Conservation (phyloP, 305 asterid species). For the Ajuga reptans region DNA sequence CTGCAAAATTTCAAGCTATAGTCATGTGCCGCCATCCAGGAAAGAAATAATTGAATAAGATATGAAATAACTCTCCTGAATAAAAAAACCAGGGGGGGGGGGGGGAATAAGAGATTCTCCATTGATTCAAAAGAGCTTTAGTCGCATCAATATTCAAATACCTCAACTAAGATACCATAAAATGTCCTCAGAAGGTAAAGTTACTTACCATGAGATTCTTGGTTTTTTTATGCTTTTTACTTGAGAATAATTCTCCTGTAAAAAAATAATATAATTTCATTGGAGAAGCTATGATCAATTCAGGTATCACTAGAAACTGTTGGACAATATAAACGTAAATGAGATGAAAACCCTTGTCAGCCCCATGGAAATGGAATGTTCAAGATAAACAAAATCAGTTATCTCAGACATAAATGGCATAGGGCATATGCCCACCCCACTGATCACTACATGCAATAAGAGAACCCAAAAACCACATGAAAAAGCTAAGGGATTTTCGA, state of each 20-base stretch:
- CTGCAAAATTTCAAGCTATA: constrained; percentile 36
- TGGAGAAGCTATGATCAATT: constrained; percentile 22
- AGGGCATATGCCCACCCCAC: not conserved
- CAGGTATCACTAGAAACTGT: constrained; percentile 9
- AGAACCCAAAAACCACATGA: not conserved
- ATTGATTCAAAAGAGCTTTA: constrained; percentile 6
- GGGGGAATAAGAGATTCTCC: not conserved
- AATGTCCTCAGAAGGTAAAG: constrained; percentile 13
- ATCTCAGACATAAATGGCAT: not conserved
- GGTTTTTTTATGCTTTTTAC: constrained; percentile 83
- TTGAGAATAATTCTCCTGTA: constrained; percentile 76
- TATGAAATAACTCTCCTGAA: constrained; percentile 2
- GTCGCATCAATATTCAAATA: not conserved
- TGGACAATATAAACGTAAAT: not conserved
- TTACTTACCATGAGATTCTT: constrained; percentile 97
- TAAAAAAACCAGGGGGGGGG: not conserved
- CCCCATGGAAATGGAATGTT: not conserved
- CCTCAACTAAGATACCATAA: constrained; percentile 8
- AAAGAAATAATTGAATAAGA: not conserved
- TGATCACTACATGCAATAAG: not conserved
- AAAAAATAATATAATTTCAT: constrained; percentile 2
- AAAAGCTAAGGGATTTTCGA: not conserved
- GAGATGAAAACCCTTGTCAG: not conserved
- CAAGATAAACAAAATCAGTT: not conserved
- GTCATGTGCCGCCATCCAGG: not conserved